Base-by-base conservation (phyloP, 192 early-diverging fungal species). In the Mortierella hygrophila region DNA sequence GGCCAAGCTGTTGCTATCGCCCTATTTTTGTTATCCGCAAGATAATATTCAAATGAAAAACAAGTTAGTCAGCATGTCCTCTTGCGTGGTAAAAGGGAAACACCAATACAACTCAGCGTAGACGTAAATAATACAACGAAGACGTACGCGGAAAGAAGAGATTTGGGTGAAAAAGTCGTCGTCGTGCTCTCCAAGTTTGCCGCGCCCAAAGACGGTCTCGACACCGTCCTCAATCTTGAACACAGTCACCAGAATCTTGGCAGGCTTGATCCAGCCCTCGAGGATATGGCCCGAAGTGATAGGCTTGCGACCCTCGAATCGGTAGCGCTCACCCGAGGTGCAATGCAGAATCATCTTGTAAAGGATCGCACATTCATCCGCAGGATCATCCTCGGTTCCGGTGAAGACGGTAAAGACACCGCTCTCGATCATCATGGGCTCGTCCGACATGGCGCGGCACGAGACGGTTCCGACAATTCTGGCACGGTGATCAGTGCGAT, bases 381-480 rank as follows among this genome's bases (percentile, higher is more conserved):
- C 89, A 52, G 75, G 74, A 44, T 83, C 75, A 16, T 77, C 79
- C 15, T 88, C 81, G 3, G 60, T 52, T 7, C 83, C 75, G 9
- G 80, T 83, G 32, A 79, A 87, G n/a, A 90, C 44, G n/a, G 81
- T 85, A 49, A 90, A 90, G 5, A 81, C 79, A 20, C 89, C 89
- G 15, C 32, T 68, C 63, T 80, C 82, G 20, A 90, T 79, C 65
- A 89, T 82, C 79, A 90, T 83, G 63, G 89, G 89, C 74, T 90
- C 77, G 9, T 85, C 88, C 2, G 89, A 90, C 21, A 90, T 10
- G n/a, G 89, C 89, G 47, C 89, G 81, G 82, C 89, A 90, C 23
- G 84, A 82, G 35, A 90, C 79, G 1, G 89, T 90, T 46, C 89
- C 89, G 26, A 75, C 71, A 65, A 90, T 84, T 4, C 77, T 55